Conservation (phyloP, 2,329 filamentous ascomycete genomes). For the Orbilia javanica region DNA sequence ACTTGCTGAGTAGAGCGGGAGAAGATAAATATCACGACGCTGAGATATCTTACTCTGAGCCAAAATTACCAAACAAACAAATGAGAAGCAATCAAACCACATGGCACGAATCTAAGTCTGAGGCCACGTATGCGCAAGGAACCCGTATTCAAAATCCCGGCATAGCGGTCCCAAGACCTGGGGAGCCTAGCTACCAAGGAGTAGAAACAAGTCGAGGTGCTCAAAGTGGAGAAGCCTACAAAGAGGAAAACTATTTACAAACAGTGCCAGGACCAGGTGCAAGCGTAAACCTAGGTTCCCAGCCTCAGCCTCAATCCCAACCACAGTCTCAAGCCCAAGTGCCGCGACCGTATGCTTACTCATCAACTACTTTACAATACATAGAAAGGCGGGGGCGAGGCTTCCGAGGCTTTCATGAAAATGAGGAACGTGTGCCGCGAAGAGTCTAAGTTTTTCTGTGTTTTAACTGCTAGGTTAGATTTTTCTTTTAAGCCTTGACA, state of each 20-base stretch:
- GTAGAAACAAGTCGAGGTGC: neutral
- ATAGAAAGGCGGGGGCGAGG: neutral
- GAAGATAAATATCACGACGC: neutral
- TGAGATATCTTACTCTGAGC: neutral
- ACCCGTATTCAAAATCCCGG: neutral
- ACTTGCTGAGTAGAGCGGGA: neutral
- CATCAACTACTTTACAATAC: neutral
- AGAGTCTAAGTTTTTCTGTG: neutral
- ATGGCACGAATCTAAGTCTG: neutral
- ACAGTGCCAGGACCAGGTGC: neutral
- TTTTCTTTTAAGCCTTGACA: no score
- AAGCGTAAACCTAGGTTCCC: neutral
- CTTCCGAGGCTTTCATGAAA: neutral
- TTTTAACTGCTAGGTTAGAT: no score
- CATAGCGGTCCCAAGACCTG: neutral
- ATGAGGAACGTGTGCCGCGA: neutral
- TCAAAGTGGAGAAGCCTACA: neutral
- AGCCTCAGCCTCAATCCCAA: neutral
- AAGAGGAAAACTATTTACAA: neutral
- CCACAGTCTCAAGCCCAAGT: neutral
- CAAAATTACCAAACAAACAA: neutral
- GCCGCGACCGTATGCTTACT: neutral
- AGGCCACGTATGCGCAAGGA: neutral
- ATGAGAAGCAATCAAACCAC: neutral
- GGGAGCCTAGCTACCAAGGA: neutral